Conservation (phyloP, 805 yeast species). For the Kurtzmaniella fragi region DNA sequence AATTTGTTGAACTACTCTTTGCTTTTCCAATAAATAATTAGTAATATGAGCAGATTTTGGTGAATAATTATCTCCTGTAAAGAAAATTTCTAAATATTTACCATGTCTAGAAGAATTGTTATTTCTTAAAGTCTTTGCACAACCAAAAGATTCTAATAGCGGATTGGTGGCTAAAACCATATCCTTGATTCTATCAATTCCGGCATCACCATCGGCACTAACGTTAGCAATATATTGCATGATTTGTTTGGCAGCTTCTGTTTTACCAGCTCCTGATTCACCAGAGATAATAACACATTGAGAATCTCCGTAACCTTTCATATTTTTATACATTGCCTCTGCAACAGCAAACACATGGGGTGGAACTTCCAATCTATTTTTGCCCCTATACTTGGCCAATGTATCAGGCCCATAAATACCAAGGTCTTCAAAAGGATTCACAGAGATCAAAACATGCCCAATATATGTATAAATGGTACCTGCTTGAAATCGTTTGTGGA, state of each 20-base stretch:
- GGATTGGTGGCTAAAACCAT: constrained; percentile 98
- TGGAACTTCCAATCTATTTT: constrained; percentile 91
- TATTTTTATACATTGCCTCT: constrained; percentile 91
- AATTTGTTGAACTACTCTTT: constrained; percentile 94
- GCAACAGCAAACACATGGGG: constrained; percentile 99
- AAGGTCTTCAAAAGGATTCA: constrained; percentile 92
- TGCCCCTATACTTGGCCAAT: constrained; percentile 75
- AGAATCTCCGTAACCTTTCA: constrained; percentile 89
- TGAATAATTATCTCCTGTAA: constrained; percentile 65
- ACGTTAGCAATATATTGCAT: constrained; percentile 96
- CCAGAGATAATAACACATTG: constrained; percentile 98
- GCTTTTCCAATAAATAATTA: constrained; percentile 89
- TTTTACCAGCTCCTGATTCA: constrained; percentile 97
- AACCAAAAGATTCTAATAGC: constrained; percentile 82
- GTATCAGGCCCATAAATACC: constrained; percentile 88
- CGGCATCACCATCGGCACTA: constrained; percentile 56
- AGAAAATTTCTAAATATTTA: constrained; percentile 85
- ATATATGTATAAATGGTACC: constrained; percentile 89
- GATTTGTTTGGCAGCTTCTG: constrained; percentile 96
- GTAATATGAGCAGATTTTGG: constrained; percentile 96
- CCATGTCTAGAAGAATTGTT: constrained; percentile 92
- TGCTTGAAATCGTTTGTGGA: constrained; percentile 83
- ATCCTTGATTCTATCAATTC: constrained; percentile 84
- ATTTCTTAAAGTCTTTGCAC: constrained; percentile 88
- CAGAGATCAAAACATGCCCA: constrained; percentile 92